These are phyloP conservation scores for Chrysoporthe deuterocubensis DNA, from an alignment of 2,329 filamentous ascomycete genomes.

Conservation along the genomic window DNA sequence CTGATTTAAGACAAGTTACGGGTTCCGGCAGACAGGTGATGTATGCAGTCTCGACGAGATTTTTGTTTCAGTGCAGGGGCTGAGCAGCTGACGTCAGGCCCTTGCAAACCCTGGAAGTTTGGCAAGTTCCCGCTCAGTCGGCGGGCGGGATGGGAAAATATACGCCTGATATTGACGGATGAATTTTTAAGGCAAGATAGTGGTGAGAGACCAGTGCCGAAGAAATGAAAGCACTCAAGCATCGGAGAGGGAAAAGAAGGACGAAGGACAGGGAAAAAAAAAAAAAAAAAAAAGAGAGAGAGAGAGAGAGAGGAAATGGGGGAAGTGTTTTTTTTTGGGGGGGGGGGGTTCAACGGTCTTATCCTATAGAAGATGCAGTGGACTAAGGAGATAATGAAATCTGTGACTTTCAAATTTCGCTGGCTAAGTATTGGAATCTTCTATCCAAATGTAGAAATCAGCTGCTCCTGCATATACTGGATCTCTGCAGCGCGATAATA, in stretches of 20 bases:
- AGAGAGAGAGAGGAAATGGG: neutral
- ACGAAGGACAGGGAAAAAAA: neutral
- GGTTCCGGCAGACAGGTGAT: no score
- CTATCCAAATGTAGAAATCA: conserved; percentile 13
- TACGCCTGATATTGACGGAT: no score
- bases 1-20: neutral
- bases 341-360: neutral
- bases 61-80: no score
- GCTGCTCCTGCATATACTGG: conserved; percentile 38
- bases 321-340: neutral
- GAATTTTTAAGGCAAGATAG: no score
- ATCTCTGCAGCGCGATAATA: conserved; percentile 48
- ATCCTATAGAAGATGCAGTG: neutral
- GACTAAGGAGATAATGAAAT: neutral
- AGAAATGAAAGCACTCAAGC: neutral
- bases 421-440: conserved; percentile 26
- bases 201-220: no score
- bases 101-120: neutral
- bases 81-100: conserved; percentile 13
- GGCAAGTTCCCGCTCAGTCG: no score
- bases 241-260: neutral
- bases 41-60: no score
- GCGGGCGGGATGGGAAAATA: no score
- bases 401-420: neutral
- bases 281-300: neutral